Conservation (phyloP, 768 basidiomycete genomes). For the Hortiboletus flavorubellus region DNA sequence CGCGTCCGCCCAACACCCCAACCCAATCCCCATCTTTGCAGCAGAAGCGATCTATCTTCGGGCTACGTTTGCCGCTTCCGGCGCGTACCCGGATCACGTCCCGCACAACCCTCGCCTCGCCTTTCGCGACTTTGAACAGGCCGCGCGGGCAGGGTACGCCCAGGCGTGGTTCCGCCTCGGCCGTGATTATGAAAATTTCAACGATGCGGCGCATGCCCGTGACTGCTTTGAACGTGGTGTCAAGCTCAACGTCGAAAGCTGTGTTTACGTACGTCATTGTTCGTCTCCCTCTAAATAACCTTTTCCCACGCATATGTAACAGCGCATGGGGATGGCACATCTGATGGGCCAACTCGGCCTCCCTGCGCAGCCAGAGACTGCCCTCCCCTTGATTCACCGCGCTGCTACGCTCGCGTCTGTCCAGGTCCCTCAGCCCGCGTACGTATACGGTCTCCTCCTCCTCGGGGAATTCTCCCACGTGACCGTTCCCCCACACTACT, state of each 20-base stretch:
- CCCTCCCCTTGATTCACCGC: slow-evolving; percentile 68
- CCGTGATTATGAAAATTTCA: slow-evolving; percentile 87
- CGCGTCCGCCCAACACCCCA: slow-evolving; percentile 35
- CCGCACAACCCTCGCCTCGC: slow-evolving; percentile 70
- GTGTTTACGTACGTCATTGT: slow-evolving; percentile 34
- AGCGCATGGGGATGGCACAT: slow-evolving; percentile 93
- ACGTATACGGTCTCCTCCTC: slow-evolving; percentile 84
- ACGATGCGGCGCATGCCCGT: slow-evolving; percentile 66
- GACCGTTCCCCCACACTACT: slow-evolving; percentile 46
- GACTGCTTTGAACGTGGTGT: slow-evolving; percentile 88
- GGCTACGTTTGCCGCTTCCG: slow-evolving; percentile 69
- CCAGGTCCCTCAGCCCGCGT: slow-evolving; percentile 83
- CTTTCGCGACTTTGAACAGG: slow-evolving; percentile 85
- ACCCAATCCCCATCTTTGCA: slow-evolving; percentile 40
- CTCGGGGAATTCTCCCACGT: slow-evolving; percentile 78
- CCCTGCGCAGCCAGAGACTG: slow-evolving; percentile 47
- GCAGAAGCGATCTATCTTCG: slow-evolving; percentile 77
- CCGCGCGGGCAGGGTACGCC: slow-evolving; percentile 72
- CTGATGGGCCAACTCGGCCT: slow-evolving; percentile 83
- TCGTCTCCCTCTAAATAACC: not conserved
- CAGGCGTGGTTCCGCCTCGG: slow-evolving; percentile 93
- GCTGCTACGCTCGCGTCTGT: slow-evolving; percentile 74
- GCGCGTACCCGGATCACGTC: slow-evolving; percentile 63
- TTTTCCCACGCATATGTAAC: slow-evolving; percentile 7
- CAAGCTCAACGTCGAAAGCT: slow-evolving; percentile 70